These are phyloP conservation scores for Retiboletus fuscus DNA, from an alignment of 1,284 basidiomycete species.

Conservation along the genomic window DNA sequence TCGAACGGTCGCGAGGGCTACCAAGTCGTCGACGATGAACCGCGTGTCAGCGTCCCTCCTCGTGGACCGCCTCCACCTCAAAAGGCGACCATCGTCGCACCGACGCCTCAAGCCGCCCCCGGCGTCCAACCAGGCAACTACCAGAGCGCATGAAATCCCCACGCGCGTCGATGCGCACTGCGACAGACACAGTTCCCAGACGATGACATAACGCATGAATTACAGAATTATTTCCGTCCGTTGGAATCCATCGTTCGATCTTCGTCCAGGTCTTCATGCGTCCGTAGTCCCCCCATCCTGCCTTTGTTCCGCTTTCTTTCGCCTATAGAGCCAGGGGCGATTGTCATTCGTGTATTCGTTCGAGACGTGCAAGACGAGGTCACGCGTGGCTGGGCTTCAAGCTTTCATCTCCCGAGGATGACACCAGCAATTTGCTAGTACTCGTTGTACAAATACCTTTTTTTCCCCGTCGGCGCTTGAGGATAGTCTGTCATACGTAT, in stretches of 20 bases:
- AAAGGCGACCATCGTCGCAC: no score
- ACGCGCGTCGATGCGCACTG: background rate
- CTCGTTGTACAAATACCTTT: background rate
- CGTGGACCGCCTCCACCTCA: no score
- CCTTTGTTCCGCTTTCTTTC: conserved; percentile 69
- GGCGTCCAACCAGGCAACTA: no score
- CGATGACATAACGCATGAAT: background rate
- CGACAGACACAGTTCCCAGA: background rate
- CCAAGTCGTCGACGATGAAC: no score
- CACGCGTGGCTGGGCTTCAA: background rate
- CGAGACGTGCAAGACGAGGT: conserved; percentile 67
- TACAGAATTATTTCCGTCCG: no score
- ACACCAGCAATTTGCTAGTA: background rate
- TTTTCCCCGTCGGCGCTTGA: no score
- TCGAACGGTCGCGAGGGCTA: no score
- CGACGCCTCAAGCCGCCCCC: no score
- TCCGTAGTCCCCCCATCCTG: conserved; percentile 55
- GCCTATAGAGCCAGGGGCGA: conserved; percentile 81
- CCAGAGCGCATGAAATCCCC: conserved; percentile 30
- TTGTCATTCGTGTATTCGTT: conserved; percentile 80
- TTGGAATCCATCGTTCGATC: no score
- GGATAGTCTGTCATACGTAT: background rate
- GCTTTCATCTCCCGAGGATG: background rate
- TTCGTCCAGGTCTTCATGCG: conserved; percentile 42
- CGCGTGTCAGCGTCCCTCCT: no score